These are phyloP conservation scores for Metschnikowia dekortorum DNA, from an alignment of 805 yeast species.

Conservation along the genomic window DNA sequence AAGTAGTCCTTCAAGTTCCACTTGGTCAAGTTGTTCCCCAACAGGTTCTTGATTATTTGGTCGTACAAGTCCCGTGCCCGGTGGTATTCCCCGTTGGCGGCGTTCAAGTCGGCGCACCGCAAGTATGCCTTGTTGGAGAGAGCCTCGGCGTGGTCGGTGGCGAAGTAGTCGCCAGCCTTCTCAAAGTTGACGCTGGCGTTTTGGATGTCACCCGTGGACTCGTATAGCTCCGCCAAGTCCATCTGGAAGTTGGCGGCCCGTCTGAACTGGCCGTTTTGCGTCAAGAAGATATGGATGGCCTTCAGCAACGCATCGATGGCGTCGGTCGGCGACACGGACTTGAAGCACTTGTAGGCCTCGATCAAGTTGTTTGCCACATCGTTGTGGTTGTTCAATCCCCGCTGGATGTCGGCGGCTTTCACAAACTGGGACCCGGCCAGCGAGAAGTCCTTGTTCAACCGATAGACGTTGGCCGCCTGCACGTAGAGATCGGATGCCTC, in stretches of 20 bases:
- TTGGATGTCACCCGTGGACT: conserved; percentile 58
- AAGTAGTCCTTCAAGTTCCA: conserved; percentile 95
- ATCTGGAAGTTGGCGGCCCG: conserved; percentile 92
- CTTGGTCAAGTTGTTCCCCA: conserved; percentile 70
- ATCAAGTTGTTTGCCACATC: conserved; percentile 88
- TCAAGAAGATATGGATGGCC: conserved; percentile 76
- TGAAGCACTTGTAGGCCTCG: conserved; percentile 76
- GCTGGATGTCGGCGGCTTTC: conserved; percentile 78
- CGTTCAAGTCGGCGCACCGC: conserved; percentile 85
- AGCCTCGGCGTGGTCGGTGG: conserved; percentile 90
- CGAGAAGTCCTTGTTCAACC: conserved; percentile 65
- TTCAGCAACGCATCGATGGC: conserved; percentile 73
- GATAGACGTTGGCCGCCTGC: conserved; percentile 90
- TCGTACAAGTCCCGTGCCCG: conserved; percentile 78
- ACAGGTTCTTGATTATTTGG: conserved; percentile 67
- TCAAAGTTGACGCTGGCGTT: conserved; percentile 69
- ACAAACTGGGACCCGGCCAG: conserved; percentile 82
- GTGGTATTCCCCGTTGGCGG: conserved; percentile 60
- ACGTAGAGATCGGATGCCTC: conserved; percentile 89
- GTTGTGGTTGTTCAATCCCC: conserved; percentile 70
- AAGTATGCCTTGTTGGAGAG: conserved; percentile 81
- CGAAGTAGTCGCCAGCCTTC: conserved; percentile 94
- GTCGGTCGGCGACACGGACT: conserved; percentile 64
- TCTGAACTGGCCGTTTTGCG: conserved; percentile 89
- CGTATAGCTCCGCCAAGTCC: conserved; percentile 86